Conservation (phyloP, 1,284 basidiomycete genomes). For the Fomitopsis schrenkii region DNA sequence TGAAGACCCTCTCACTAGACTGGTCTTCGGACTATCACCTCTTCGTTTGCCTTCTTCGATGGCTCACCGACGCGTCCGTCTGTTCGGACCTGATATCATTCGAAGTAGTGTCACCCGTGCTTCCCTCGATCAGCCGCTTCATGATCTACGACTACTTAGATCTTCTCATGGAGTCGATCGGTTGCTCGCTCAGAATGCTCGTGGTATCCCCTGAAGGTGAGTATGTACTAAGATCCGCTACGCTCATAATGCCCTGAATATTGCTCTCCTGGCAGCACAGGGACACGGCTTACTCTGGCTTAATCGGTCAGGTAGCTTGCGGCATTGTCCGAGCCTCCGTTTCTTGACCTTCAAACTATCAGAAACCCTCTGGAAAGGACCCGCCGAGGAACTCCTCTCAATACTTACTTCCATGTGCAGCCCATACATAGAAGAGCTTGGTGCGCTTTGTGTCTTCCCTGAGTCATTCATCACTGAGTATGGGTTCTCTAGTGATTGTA, state of each 20-base stretch:
- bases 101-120: background rate
- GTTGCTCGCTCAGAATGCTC: background rate
- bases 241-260: too few species aligned
- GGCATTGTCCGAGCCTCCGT: background rate
- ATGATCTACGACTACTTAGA: background rate
- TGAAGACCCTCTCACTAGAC: background rate
- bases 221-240: background rate
- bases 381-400: background rate
- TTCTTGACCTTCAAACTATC: background rate
- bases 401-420: background rate
- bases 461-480: background rate
- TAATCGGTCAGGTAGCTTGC: background rate
- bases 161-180: background rate
- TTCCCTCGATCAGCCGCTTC: background rate
- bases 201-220: background rate
- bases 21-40: background rate
- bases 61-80: background rate
- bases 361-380: background rate
- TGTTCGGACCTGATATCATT: background rate
- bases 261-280: background rate
- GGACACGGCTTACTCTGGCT: background rate
- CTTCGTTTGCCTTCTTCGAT: background rate
- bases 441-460: background rate
- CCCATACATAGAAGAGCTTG: background rate
- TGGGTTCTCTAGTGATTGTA: background rate